Base-by-base conservation (phyloP, 2,329 filamentous ascomycete genomes). In the Leptodontidium sp. region DNA sequence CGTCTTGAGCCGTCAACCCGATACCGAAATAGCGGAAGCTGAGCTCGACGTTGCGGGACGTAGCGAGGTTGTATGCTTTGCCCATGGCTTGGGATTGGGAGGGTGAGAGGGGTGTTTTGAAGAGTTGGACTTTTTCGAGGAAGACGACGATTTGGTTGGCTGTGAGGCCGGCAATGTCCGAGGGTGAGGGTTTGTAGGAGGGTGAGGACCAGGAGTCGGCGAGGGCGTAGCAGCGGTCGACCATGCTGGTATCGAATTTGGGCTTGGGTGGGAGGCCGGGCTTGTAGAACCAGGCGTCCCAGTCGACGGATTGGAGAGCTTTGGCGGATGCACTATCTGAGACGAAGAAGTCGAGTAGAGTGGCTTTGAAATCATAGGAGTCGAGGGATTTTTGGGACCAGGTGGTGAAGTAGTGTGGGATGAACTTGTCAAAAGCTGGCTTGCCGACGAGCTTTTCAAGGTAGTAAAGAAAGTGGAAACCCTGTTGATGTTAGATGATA, bases 141-240 rank as follows among this genome's bases (percentile, higher is more conserved):
- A 99, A 97, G 57, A 98, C 94, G 64, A 98, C 90, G 72, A 92
- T 89, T 79, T 99, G 96, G 80, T 97, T 97, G 15, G 93, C 92
- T 1, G 88, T 90, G 84, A 95, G 94, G 38, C 85, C 84, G 57
- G 88, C 82, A 26, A 97, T 87, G 76, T 99, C 95, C 11, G 85
- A 83, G 15, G 85, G 75, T 26, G 81, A 84, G 0, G 96, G 94
- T 68, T 85, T 82, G 80, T 93, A 90, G 58, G 84, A 82, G 83
- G 82, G 82, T 38, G 87, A 83, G 79, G 93, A 85, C 94, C 95
- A 98, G 78, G 94, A 91, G 50, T 90, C 85, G 6, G 94, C 92
- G 7, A 99, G 86, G 40, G 87, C 85, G 80, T 97, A 96, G 82
- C 94, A 97, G 72, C 89, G 87, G 74, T 97, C 93, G 9, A 93